phyloP scores from a whole-genome alignment of 345 rosid genomes.

The Hypericum androsaemum region DNA sequence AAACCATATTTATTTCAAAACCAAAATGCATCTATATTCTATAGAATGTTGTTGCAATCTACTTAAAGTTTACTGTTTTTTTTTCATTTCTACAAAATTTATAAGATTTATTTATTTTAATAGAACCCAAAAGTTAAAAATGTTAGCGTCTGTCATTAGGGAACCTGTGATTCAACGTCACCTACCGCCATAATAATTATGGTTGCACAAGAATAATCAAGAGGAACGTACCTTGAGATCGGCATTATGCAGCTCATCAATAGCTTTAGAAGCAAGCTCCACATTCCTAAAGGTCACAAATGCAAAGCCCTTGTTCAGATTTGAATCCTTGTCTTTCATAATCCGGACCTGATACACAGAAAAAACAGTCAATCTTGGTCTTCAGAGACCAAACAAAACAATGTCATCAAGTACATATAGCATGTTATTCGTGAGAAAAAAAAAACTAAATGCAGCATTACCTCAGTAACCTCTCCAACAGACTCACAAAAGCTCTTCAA shows the following conservation, averaged over 20 bases:
- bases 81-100: no score
- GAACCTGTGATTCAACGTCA: no score
- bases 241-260: constrained; percentile 53
- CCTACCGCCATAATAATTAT: no score
- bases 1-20: no score
- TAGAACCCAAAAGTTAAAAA: no score
- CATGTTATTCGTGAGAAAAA: not conserved
- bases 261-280: constrained; percentile 73
- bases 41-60: no score
- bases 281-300: constrained; percentile 75
- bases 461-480: constrained; percentile 82
- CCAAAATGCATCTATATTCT: no score
- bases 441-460: constrained; percentile 13
- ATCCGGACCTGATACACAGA: constrained; percentile 43
- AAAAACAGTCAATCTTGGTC: constrained; percentile 7
- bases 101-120: no score
- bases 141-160: no score
- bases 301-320: constrained; percentile 71
- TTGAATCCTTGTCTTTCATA: constrained; percentile 75
- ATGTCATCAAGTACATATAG: constrained; percentile 6
- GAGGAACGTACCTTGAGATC: constrained; percentile 55
- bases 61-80: no score
- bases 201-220: constrained; percentile 3
- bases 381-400: constrained; percentile 11
- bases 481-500: constrained; percentile 65